These are phyloP conservation scores for Diutina mesorugosa DNA, from an alignment of 1,139 yeast genomes.

Conservation along the genomic window DNA sequence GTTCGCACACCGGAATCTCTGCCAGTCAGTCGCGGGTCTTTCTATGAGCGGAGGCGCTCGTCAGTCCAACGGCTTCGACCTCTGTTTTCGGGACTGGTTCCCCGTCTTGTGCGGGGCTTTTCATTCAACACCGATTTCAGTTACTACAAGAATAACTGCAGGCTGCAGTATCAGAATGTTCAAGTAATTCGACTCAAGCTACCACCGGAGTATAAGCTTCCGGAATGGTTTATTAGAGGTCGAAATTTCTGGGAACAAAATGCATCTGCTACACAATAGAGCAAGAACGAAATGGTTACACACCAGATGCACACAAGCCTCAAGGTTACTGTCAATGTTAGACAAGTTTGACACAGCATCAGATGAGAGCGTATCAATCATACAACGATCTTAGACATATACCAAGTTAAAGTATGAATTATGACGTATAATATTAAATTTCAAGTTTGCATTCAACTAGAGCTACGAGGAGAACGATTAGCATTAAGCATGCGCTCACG, in stretches of 20 bases:
- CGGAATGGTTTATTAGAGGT: slow-evolving; percentile 58
- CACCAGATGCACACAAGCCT: not conserved
- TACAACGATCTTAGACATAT: not conserved
- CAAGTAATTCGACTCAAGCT: slow-evolving; percentile 33
- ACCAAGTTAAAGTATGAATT: not conserved
- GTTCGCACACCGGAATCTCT: not conserved
- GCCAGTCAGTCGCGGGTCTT: slow-evolving; percentile 1
- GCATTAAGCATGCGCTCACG: slow-evolving; percentile 22
- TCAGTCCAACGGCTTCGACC: not conserved
- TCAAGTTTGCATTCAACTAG: not conserved
- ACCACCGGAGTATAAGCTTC: slow-evolving; percentile 51
- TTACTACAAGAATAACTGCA: slow-evolving; percentile 21
- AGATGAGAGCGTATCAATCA: too few species aligned
- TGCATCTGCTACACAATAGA: slow-evolving; percentile 1
- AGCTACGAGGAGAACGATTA: not conserved
- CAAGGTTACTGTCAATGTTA: not conserved
- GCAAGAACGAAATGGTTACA: not conserved
- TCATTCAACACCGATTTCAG: slow-evolving; percentile 14
- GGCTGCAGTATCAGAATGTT: slow-evolving; percentile 22
- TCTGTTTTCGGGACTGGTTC: not conserved
- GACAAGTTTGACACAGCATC: not conserved
- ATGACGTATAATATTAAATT: not conserved
- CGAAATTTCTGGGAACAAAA: slow-evolving; percentile 49
- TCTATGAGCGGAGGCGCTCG: not conserved
- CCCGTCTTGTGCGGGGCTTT: not conserved